phyloP scores from a whole-genome alignment of 164 flowering plant species.

The Vitis rotundifolia region DNA sequence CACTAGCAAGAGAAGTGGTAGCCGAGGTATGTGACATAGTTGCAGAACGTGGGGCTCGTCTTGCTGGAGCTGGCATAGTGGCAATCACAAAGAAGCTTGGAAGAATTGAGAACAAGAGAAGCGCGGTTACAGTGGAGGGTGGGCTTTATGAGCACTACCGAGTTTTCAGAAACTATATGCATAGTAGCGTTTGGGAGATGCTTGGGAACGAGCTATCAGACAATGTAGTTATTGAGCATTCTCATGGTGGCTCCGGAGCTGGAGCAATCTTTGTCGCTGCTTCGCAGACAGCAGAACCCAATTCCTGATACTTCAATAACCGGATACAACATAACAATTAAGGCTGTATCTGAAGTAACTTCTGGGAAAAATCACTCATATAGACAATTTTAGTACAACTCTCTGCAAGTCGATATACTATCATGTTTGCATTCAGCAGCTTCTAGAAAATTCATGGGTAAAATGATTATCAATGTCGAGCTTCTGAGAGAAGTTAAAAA shows the following conservation, averaged over 20 bases:
- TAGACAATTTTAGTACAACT: too few species aligned
- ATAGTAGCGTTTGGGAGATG: slow-evolving; percentile 67
- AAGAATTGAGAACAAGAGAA: slow-evolving; percentile 38
- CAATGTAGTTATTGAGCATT: slow-evolving; percentile 47
- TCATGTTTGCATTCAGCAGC: too few species aligned
- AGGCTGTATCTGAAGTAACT: not conserved
- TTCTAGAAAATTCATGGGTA: too few species aligned
- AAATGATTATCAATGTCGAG: too few species aligned
- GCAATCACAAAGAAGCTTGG: slow-evolving; percentile 57
- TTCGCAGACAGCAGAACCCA: slow-evolving; percentile 23
- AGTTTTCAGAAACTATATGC: slow-evolving; percentile 55
- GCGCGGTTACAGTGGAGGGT: slow-evolving; percentile 56
- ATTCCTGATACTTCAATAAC: not conserved
- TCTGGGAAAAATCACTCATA: not conserved
- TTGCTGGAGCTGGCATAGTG: slow-evolving; percentile 67
- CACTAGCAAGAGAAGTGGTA: slow-evolving; percentile 44
- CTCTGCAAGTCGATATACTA: too few species aligned
- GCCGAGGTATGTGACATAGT: slow-evolving; percentile 61
- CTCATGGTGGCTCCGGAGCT: slow-evolving; percentile 56
- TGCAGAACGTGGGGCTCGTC: slow-evolving; percentile 60
- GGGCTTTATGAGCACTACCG: slow-evolving; percentile 66
- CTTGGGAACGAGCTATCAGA: slow-evolving; percentile 52
- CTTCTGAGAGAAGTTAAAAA: too few species aligned
- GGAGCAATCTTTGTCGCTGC: slow-evolving; percentile 66
- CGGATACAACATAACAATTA: not conserved